A percentile compares a stretch with the other conserved stretches of the same genome.
These are phyloP conservation scores for Yamadazyma nakazawae DNA, from an alignment of 805 yeast species.

Conservation along the genomic window DNA sequence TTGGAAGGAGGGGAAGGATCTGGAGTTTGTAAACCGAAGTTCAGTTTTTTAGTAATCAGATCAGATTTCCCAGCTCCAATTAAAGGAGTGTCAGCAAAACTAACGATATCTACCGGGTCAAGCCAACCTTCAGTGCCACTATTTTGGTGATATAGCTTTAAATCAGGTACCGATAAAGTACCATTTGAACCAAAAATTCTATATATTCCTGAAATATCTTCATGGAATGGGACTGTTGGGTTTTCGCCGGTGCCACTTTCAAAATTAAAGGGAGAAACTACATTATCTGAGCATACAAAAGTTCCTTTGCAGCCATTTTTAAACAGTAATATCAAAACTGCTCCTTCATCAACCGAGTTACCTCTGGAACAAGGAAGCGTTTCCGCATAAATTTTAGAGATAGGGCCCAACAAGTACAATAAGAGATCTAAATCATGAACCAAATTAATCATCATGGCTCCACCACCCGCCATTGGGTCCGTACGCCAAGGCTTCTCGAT, in stretches of 20 bases:
- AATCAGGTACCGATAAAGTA: conserved; percentile 36
- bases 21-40: conserved; percentile 7
- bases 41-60: not conserved
- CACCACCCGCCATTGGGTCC: conserved; percentile 28
- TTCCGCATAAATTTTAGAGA: conserved; percentile 36
- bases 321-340: conserved; percentile 30
- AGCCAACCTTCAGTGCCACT: conserved; percentile 19
- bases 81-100: not conserved
- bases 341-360: conserved; percentile 38
- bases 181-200: conserved; percentile 38
- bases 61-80: not conserved
- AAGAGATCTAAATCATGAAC: conserved; percentile 39
- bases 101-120: conserved; percentile 16
- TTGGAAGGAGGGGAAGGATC: conserved; percentile 11
- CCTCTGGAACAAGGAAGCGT: conserved; percentile 28
- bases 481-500: conserved; percentile 33
- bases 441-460: conserved; percentile 35
- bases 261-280: conserved; percentile 36
- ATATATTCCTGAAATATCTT: conserved; percentile 30
- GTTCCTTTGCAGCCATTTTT: conserved; percentile 33
- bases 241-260: conserved; percentile 41
- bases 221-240: conserved; percentile 32
- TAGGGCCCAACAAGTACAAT: conserved; percentile 38
- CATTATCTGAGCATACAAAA: conserved; percentile 37
- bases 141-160: conserved; percentile 31